A percentile compares a stretch with the other conserved stretches of the same genome.
Conservation (phyloP, 2,329 filamentous ascomycete genomes). For the Verticillium tricorpus region DNA sequence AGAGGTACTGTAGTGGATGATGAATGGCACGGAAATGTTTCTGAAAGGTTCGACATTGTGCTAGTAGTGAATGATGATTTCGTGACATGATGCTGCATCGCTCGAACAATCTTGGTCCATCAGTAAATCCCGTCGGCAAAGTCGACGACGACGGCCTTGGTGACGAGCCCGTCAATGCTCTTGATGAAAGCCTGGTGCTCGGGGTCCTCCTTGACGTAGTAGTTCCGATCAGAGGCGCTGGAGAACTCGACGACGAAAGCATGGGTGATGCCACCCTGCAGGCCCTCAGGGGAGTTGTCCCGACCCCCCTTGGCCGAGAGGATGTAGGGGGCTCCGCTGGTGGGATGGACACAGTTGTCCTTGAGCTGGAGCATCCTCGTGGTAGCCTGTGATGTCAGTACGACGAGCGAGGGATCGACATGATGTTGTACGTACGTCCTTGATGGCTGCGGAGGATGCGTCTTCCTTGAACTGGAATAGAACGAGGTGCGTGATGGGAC, state of each 20-base stretch:
- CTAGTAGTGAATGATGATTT: background rate
- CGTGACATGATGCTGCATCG: background rate
- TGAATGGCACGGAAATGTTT: background rate
- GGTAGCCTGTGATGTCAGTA: background rate
- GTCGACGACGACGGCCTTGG: constrained; percentile 55
- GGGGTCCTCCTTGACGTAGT: constrained; percentile 63
- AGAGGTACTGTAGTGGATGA: background rate
- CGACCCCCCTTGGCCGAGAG: constrained; percentile 52
- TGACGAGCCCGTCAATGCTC: constrained; percentile 39
- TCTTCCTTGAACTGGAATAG: constrained; percentile 60
- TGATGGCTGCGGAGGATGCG: constrained; percentile 41
- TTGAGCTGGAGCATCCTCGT: constrained; percentile 39
- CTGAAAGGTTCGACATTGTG: background rate
- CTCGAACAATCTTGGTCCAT: background rate
- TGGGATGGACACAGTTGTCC: constrained; percentile 57
- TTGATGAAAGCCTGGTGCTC: constrained; percentile 57
- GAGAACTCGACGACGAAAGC: constrained; percentile 66
- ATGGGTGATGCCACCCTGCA: constrained; percentile 61
- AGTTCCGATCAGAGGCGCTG: constrained; percentile 60
- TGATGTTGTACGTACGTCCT: constrained; percentile 42
- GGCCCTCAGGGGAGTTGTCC: constrained; percentile 58
- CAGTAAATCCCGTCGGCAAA: constrained; percentile 30
- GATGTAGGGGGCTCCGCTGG: constrained; percentile 55
- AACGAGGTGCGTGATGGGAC: constrained; percentile 60
- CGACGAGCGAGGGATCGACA: background rate